Conservation (phyloP, 164 flowering plant species). For the Dillenia turbinata region DNA sequence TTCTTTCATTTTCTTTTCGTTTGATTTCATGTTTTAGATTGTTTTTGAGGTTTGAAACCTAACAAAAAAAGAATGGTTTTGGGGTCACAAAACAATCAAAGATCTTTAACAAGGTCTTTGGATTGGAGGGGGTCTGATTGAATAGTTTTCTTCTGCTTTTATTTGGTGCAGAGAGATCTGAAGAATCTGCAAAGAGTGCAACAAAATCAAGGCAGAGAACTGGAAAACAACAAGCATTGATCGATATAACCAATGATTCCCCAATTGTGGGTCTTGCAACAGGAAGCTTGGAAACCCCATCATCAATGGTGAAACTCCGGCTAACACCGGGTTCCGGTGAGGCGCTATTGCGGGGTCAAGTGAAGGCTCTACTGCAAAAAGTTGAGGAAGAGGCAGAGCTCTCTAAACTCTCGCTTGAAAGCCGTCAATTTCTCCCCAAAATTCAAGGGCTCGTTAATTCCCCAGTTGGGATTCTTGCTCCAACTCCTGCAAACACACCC, state of each 20-base stretch:
- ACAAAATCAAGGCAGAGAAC: constrained; percentile 49
- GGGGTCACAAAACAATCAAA: too few species aligned
- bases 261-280: constrained; percentile 81
- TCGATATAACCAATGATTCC: constrained; percentile 84
- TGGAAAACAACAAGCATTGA: constrained; percentile 42
- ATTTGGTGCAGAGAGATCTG: constrained; percentile 33
- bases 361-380: constrained; percentile 73
- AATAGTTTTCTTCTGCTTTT: too few species aligned
- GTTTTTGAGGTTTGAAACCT: background rate
- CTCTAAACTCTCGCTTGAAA: constrained; percentile 32
- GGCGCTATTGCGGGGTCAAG: constrained; percentile 76
- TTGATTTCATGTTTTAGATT: background rate
- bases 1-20: background rate
- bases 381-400: constrained; percentile 78
- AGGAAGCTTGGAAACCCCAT: constrained; percentile 54
- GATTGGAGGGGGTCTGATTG: too few species aligned
- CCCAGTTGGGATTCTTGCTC: constrained; percentile 53
- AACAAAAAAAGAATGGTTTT: too few species aligned
- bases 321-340: constrained; percentile 88
- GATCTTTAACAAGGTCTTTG: too few species aligned
- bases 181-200: constrained; percentile 46
- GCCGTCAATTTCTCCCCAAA: constrained; percentile 18
- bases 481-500: constrained; percentile 70
- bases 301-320: constrained; percentile 42
- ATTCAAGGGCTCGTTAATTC: constrained; percentile 27